Evolutionary conservation across 2,329 filamentous ascomycete genomes (phyloP).

Genomic region (Trichocomaceae sp.): DNA sequence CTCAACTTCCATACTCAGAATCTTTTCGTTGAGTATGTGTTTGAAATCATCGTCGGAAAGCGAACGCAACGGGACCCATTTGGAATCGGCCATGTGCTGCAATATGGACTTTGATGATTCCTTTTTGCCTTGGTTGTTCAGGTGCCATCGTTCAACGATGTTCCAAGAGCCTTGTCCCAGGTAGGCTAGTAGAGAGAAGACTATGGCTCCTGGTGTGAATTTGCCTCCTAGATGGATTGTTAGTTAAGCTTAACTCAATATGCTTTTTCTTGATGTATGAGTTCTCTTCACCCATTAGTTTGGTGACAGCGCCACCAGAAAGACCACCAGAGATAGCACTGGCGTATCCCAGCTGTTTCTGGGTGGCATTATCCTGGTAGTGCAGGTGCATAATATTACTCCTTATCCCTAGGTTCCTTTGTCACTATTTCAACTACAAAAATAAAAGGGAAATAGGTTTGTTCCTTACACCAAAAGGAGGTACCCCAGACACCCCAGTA

Average conservation of each 20-base stretch:
- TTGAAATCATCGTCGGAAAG: conserved; percentile 69
- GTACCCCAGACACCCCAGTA: conserved; percentile 77
- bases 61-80: conserved; percentile 64
- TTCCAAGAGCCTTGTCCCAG: conserved; percentile 53
- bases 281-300: conserved; percentile 47
- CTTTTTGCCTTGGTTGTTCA: conserved; percentile 28
- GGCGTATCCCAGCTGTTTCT: conserved; percentile 56
- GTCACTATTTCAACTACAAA: conserved; percentile 23
- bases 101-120: conserved; percentile 37
- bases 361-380: conserved; percentile 47
- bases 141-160: conserved; percentile 43
- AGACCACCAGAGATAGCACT: conserved; percentile 66
- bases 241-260: too few species aligned
- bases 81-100: conserved; percentile 52
- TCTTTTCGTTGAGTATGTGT: conserved; percentile 62
- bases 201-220: conserved; percentile 52
- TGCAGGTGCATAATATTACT: conserved; percentile 43
- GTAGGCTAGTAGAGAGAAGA: conserved; percentile 54
- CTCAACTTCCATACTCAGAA: conserved; percentile 65
- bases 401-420: conserved; percentile 39
- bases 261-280: conserved; percentile 1
- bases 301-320: conserved; percentile 53
- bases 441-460: too few species aligned
- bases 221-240: conserved; percentile 46
- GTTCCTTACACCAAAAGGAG: conserved; percentile 63